These are phyloP conservation scores for Rubus parviflorus DNA, from an alignment of 306 rosid genomes.

Conservation along the genomic window DNA sequence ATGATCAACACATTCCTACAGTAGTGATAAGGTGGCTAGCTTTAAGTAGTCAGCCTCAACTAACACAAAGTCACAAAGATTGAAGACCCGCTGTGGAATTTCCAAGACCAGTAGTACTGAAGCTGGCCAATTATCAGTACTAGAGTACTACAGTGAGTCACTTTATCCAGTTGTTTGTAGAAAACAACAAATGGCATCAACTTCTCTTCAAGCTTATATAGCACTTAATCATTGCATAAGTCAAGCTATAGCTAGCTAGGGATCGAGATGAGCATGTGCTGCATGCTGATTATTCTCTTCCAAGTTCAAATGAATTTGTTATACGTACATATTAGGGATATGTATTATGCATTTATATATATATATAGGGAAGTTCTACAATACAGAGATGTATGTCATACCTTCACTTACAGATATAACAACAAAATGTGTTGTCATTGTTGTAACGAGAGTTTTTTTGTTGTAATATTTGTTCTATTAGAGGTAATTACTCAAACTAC, in stretches of 20 bases:
- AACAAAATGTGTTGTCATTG: too few relatives aligned
- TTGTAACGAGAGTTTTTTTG: too few relatives aligned
- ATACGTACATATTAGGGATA: too few relatives aligned
- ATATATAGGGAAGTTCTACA: too few relatives aligned
- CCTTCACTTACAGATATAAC: too few relatives aligned
- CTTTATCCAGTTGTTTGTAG: constrained; percentile 25
- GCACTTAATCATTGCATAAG: constrained; percentile 43
- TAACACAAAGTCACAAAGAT: constrained; percentile 3
- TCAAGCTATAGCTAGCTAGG: constrained; percentile 26
- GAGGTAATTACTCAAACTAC: too few relatives aligned
- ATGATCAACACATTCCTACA: too few relatives aligned
- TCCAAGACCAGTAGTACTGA: constrained; percentile 21
- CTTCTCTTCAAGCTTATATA: constrained; percentile 14
- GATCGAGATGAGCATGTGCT: constrained; percentile 26
- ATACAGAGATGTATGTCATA: too few relatives aligned
- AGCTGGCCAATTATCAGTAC: constrained; percentile 31
- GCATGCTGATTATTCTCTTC: constrained; percentile 23
- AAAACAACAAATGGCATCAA: constrained; percentile 36
- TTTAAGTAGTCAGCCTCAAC: constrained; percentile 31
- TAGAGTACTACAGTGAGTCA: background rate
- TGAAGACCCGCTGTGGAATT: constrained; percentile 19
- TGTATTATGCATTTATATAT: too few relatives aligned
- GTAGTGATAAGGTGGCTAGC: background rate
- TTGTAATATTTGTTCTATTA: too few relatives aligned
- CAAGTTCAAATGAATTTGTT: background rate